These are phyloP conservation scores for Solanum microdontum DNA, from an alignment of 257 asterid species.

Conservation along the genomic window DNA sequence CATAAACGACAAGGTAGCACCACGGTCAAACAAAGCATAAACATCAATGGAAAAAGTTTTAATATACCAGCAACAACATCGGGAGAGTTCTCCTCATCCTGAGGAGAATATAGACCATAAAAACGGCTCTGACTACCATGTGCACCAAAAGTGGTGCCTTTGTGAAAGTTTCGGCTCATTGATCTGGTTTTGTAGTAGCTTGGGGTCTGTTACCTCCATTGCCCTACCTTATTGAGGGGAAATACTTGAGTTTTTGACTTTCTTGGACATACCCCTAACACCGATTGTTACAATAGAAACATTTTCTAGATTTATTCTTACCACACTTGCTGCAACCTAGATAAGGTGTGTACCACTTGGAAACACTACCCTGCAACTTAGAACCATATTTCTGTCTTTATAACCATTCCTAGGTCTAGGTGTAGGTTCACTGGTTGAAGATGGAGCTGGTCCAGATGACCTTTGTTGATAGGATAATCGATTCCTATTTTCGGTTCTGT, in stretches of 20 bases:
- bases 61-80: neutral
- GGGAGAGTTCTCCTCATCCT: neutral
- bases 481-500: too few relatives aligned
- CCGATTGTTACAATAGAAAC: neutral
- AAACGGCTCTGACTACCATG: neutral
- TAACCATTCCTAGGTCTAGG: neutral
- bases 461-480: neutral
- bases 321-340: neutral
- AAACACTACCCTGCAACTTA: neutral
- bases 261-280: neutral
- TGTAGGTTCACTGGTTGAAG: neutral
- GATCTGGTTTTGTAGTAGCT: neutral
- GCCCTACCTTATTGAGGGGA: neutral
- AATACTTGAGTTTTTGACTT: neutral
- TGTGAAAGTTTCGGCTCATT: too few relatives aligned
- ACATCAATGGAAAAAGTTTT: neutral
- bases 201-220: neutral
- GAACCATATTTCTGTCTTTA: too few relatives aligned
- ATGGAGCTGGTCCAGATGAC: neutral
- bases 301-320: neutral
- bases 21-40: neutral
- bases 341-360: neutral
- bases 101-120: neutral
- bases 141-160: neutral
- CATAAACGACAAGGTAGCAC: neutral